These are phyloP conservation scores for Hymenotorrendiella dingleyae DNA, from an alignment of 2,329 filamentous ascomycete species.

Conservation along the genomic window DNA sequence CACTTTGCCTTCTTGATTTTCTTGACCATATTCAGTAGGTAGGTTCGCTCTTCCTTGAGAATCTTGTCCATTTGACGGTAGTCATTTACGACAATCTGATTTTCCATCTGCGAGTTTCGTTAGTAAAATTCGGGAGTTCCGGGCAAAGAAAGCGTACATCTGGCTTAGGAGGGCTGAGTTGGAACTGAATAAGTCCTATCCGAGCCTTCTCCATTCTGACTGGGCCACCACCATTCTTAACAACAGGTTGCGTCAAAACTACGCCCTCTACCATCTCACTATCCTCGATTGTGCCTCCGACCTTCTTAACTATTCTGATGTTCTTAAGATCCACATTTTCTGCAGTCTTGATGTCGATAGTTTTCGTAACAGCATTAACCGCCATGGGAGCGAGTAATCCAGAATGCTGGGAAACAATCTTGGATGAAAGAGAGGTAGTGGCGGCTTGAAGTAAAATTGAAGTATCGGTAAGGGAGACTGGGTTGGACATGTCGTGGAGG, in stretches of 20 bases:
- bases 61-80: slow-evolving; percentile 99
- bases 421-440: slow-evolving; percentile 93
- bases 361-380: slow-evolving; percentile 91
- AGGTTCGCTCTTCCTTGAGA: slow-evolving; percentile 96
- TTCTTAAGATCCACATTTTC: slow-evolving; percentile 96
- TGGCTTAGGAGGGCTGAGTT: slow-evolving; percentile 94
- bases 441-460: slow-evolving; percentile 90
- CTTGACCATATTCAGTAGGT: slow-evolving; percentile 97
- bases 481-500: slow-evolving; percentile 91
- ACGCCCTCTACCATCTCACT: slow-evolving; percentile 95
- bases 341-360: slow-evolving; percentile 90
- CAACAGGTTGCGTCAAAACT: slow-evolving; percentile 83
- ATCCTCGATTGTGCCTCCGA: slow-evolving; percentile 96
- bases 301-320: slow-evolving; percentile 95
- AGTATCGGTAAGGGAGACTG: slow-evolving; percentile 82
- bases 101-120: slow-evolving; percentile 71
- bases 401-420: slow-evolving; percentile 97
- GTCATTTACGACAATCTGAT: slow-evolving; percentile 98
- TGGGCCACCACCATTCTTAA: slow-evolving; percentile 90
- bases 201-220: slow-evolving; percentile 92
- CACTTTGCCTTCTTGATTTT: slow-evolving; percentile 99
- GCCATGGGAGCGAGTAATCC: slow-evolving; percentile 96
- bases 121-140: slow-evolving; percentile 9
- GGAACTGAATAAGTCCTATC: slow-evolving; percentile 97
- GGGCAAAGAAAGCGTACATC: slow-evolving; percentile 55